phyloP scores from a whole-genome alignment of 108 stramenopile species.

The Epipyxis sp. region DNA sequence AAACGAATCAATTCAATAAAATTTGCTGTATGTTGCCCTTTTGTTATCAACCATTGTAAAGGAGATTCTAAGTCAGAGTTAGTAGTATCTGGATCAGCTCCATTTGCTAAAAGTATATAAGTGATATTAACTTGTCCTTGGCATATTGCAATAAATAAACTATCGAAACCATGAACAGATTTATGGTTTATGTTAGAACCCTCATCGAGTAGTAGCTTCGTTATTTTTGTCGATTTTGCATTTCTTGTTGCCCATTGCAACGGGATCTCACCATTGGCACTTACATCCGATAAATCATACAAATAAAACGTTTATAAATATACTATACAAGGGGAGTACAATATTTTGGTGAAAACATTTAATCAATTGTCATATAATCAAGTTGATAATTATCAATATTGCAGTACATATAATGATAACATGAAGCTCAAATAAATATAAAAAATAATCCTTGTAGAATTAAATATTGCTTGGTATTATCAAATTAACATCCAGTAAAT shows the following conservation, averaged over 20 bases:
- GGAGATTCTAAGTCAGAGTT: background rate
- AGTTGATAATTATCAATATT: too few species aligned
- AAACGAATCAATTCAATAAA: background rate
- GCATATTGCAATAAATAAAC: background rate
- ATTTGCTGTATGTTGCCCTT: background rate
- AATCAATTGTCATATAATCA: too few species aligned
- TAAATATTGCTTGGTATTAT: too few species aligned
- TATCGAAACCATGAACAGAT: background rate
- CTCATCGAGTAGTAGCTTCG: background rate
- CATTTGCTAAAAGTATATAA: background rate
- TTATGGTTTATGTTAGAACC: constrained; percentile 6
- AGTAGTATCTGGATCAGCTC: constrained; percentile 22
- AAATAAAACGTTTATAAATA: too few species aligned
- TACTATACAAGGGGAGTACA: too few species aligned
- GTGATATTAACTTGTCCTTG: background rate
- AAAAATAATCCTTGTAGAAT: too few species aligned
- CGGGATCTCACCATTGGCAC: background rate
- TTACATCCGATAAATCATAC: too few species aligned
- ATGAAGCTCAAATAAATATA: too few species aligned
- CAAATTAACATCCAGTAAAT: too few species aligned
- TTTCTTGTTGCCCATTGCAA: constrained; percentile 8
- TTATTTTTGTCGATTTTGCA: background rate
- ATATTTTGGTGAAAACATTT: too few species aligned
- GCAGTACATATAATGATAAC: too few species aligned
- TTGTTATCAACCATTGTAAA: background rate